Evolutionary conservation across 1,284 basidiomycete genomes (phyloP).

Genomic region (Trametes polyzona): DNA sequence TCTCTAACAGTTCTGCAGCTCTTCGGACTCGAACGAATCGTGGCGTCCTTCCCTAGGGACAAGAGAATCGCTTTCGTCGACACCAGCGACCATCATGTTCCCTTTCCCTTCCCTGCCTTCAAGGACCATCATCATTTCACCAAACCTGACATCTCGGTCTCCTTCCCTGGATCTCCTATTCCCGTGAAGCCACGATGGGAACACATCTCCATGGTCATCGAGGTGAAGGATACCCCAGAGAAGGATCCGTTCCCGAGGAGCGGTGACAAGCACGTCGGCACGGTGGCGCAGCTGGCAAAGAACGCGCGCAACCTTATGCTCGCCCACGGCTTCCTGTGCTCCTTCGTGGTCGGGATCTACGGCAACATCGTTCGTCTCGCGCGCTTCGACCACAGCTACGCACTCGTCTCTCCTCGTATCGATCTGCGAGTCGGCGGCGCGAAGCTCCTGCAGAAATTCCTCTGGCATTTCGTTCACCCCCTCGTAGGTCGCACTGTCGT

Average conservation of each 20-base stretch:
- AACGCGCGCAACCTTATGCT: slow-evolving; percentile 15
- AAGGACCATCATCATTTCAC: slow-evolving; percentile 1
- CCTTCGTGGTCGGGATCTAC: slow-evolving; percentile 19
- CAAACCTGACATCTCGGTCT: slow-evolving; percentile 9
- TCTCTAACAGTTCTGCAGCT: not conserved
- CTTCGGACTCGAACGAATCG: not conserved
- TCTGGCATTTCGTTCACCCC: slow-evolving; percentile 17
- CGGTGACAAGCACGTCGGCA: not conserved
- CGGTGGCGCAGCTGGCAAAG: slow-evolving; percentile 4
- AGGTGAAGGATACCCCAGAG: not conserved
- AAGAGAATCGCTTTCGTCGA: not conserved
- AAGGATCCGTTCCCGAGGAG: slow-evolving; percentile 4
- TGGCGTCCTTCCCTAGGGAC: not conserved
- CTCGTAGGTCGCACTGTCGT: not conserved
- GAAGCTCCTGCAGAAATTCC: slow-evolving; percentile 4
- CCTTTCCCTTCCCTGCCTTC: slow-evolving; percentile 6
- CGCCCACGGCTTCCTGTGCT: slow-evolving; percentile 10
- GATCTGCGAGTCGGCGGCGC: not conserved
- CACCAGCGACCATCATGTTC: not conserved
- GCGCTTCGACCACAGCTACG: slow-evolving; percentile 17
- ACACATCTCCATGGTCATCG: slow-evolving; percentile 5
- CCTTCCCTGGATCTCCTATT: slow-evolving; percentile 2
- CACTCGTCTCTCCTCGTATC: slow-evolving; percentile 2
- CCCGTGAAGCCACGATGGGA: not conserved
- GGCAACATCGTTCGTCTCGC: slow-evolving; percentile 11